These are phyloP conservation scores for Phytophthora boehmeriae DNA, from an alignment of 352 stramenopile genomes.

Conservation along the genomic window DNA sequence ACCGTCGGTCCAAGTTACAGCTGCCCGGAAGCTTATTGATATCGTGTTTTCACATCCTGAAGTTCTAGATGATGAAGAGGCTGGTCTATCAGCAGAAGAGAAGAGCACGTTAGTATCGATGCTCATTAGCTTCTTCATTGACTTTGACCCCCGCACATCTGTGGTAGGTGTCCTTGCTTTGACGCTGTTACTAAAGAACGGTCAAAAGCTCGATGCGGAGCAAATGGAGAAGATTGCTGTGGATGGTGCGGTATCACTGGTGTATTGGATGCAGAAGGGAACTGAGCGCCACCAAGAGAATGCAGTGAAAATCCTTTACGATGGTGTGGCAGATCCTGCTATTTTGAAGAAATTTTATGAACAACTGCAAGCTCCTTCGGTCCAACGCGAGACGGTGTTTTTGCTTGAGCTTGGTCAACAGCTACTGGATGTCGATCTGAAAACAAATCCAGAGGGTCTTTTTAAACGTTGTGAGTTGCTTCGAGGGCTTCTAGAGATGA, in stretches of 20 bases:
- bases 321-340: constrained; percentile 53
- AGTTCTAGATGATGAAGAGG: constrained; percentile 57
- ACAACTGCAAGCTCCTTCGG: constrained; percentile 52
- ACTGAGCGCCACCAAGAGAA: constrained; percentile 85
- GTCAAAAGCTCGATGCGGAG: constrained; percentile 47
- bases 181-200: constrained; percentile 67
- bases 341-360: constrained; percentile 64
- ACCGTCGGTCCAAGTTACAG: constrained; percentile 67
- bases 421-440: constrained; percentile 69
- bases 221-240: constrained; percentile 84
- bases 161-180: constrained; percentile 76
- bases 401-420: constrained; percentile 69
- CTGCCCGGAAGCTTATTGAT: constrained; percentile 75
- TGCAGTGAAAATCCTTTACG: constrained; percentile 71
- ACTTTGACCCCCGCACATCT: constrained; percentile 74
- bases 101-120: constrained; percentile 67
- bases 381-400: constrained; percentile 67
- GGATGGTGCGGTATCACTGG: constrained; percentile 65
- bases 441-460: constrained; percentile 52
- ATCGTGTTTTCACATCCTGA: constrained; percentile 71
- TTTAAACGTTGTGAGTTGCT: constrained; percentile 76
- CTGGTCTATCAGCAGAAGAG: constrained; percentile 52
- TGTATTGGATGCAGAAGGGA: constrained; percentile 88
- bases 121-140: constrained; percentile 74
- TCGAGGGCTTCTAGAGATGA: constrained; percentile 55